A percentile compares a stretch with the other conserved stretches of the same genome.
Evolutionary conservation across 1,284 basidiomycete genomes (phyloP).

Genomic region (Bondarzewia mesenterica): DNA sequence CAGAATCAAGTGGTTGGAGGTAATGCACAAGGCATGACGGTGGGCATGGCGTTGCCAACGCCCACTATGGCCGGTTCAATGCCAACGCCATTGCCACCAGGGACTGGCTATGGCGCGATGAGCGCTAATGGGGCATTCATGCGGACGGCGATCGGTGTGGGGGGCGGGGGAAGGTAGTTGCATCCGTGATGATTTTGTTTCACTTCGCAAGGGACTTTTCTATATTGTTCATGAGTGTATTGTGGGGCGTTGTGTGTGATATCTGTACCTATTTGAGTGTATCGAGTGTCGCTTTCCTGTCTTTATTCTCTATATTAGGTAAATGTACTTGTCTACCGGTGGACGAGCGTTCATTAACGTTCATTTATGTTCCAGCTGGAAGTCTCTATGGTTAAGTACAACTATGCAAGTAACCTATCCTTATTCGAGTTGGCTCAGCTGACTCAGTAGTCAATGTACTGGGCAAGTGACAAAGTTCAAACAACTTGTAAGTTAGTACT

Average conservation of each 20-base stretch:
- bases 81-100: slow-evolving; percentile 35
- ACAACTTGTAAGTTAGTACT: too few species aligned
- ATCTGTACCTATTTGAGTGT: slow-evolving; percentile 15
- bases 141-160: slow-evolving; percentile 51
- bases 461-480: too few species aligned
- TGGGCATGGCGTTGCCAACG: slow-evolving; percentile 27
- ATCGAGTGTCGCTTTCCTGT: slow-evolving; percentile 7
- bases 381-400: too few species aligned
- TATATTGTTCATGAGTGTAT: slow-evolving; percentile 16
- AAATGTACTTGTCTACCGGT: neutral
- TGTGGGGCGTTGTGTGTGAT: slow-evolving; percentile 8
- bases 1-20: slow-evolving; percentile 48
- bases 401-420: too few species aligned
- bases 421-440: too few species aligned
- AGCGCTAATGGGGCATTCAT: slow-evolving; percentile 52
- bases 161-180: slow-evolving; percentile 37
- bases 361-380: too few species aligned
- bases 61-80: slow-evolving; percentile 27
- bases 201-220: slow-evolving; percentile 1
- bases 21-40: slow-evolving; percentile 25
- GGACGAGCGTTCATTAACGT: neutral
- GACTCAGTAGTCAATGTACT: too few species aligned
- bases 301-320: slow-evolving; percentile 5
- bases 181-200: neutral
- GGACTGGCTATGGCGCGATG: slow-evolving; percentile 51